Conservation (phyloP, 2,329 filamentous ascomycete species). For the Pestalotiopsis sp. region DNA sequence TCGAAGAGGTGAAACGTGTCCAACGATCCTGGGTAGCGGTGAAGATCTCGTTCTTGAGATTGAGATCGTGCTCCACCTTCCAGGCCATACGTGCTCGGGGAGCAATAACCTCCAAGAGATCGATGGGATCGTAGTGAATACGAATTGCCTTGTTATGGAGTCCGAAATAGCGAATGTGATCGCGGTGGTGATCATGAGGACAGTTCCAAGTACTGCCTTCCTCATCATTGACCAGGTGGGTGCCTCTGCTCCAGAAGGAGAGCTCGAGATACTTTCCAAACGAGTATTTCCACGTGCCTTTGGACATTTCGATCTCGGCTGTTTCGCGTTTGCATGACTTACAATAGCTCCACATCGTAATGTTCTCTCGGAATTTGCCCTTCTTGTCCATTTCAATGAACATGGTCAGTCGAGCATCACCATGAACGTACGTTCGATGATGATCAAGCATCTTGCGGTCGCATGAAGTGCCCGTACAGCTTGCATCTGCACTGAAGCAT, state of each 20-base stretch:
- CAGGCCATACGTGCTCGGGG: slow-evolving; percentile 89
- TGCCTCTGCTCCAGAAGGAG: slow-evolving; percentile 89
- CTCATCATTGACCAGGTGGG: slow-evolving; percentile 73
- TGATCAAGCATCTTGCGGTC: slow-evolving; percentile 89
- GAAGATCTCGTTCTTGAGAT: slow-evolving; percentile 91
- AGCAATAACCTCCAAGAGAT: slow-evolving; percentile 91
- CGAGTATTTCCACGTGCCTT: slow-evolving; percentile 96
- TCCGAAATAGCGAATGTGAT: slow-evolving; percentile 92
- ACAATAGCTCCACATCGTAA: slow-evolving; percentile 98
- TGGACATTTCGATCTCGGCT: slow-evolving; percentile 86
- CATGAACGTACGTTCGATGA: slow-evolving; percentile 95
- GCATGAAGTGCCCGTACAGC: slow-evolving; percentile 83
- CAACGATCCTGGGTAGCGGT: slow-evolving; percentile 79
- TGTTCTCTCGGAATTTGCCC: slow-evolving; percentile 60
- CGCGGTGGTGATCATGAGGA: slow-evolving; percentile 87
- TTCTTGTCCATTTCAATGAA: slow-evolving; percentile 74
- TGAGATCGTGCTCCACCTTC: slow-evolving; percentile 95
- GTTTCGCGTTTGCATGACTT: slow-evolving; percentile 91
- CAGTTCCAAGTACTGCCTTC: slow-evolving; percentile 53
- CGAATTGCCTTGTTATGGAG: slow-evolving; percentile 83
- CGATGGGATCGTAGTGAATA: slow-evolving; percentile 91
- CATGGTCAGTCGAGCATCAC: slow-evolving; percentile 89
- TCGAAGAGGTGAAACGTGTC: slow-evolving; percentile 84
- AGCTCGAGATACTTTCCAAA: slow-evolving; percentile 98
- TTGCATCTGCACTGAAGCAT: slow-evolving; percentile 73